Conservation (phyloP, 2,329 filamentous ascomycete species). For the Aschersonia sp. region DNA sequence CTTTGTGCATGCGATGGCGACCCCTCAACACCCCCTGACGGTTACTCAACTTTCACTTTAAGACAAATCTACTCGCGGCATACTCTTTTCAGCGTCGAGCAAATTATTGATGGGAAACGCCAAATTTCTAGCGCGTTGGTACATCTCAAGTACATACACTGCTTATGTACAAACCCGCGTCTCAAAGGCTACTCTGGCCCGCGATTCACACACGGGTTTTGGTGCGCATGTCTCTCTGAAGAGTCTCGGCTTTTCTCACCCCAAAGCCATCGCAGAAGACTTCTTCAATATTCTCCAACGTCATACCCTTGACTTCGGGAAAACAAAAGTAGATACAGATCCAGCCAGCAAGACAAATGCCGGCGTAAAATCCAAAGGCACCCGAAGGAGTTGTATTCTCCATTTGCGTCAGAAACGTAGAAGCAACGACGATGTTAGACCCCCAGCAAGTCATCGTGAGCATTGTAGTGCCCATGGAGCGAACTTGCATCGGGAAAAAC, state of each 20-base stretch:
- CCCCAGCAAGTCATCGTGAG: constrained; percentile 30
- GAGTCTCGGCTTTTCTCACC: constrained; percentile 21
- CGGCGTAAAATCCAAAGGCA: constrained; percentile 36
- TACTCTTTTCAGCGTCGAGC: not conserved
- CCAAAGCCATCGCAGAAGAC: constrained; percentile 34
- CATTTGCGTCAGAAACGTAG: constrained; percentile 31
- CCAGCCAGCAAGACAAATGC: constrained; percentile 30
- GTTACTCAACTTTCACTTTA: not conserved
- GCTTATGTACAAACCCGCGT: not conserved
- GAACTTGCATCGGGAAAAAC: constrained; percentile 30
- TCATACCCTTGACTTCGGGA: constrained; percentile 38
- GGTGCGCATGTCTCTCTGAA: constrained; percentile 17
- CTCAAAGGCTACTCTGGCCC: not conserved
- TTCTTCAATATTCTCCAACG: constrained; percentile 36
- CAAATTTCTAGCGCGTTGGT: not conserved
- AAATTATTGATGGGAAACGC: not conserved
- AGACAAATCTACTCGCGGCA: not conserved
- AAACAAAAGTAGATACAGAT: constrained; percentile 29
- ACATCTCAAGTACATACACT: not conserved
- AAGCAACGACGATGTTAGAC: constrained; percentile 32
- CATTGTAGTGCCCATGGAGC: constrained; percentile 33
- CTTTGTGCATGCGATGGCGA: not conserved
- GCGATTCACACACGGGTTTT: not conserved
- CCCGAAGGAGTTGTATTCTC: constrained; percentile 32
- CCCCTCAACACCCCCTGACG: not conserved